Conservation (phyloP, 2,329 filamentous ascomycete species). For the Arthrobotrys iridis region DNA sequence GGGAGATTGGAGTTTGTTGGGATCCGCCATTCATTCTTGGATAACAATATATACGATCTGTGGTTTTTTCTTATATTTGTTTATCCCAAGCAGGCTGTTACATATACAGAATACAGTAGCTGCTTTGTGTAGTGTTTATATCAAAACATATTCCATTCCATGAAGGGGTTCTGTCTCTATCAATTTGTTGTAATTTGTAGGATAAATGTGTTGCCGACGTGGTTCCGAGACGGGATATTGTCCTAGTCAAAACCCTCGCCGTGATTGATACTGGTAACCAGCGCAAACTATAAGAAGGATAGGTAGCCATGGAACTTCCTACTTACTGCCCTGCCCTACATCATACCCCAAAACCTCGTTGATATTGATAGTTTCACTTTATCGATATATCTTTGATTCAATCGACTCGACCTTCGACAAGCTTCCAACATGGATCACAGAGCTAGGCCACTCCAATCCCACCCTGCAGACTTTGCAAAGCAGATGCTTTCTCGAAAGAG, state of each 20-base stretch:
- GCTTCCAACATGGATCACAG: not conserved
- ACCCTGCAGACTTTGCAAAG: not conserved
- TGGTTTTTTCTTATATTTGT: too few relatives aligned
- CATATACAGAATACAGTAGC: not conserved
- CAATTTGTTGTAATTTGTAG: conserved; percentile 19
- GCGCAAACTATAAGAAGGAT: too few relatives aligned
- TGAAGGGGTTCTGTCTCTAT: not conserved
- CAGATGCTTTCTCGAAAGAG: conserved; percentile 37
- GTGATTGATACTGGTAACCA: too few relatives aligned
- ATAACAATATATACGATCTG: too few relatives aligned
- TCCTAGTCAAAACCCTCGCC: too few relatives aligned
- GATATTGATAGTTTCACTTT: too few relatives aligned
- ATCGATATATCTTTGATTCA: not conserved
- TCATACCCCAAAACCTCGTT: too few relatives aligned
- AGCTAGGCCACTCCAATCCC: not conserved
- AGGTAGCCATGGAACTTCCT: too few relatives aligned
- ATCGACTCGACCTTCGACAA: not conserved
- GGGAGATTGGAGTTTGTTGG: conserved; percentile 22
- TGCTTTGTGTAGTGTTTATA: not conserved
- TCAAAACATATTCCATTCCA: not conserved
- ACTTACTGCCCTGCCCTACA: too few relatives aligned
- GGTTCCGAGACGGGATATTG: too few relatives aligned
- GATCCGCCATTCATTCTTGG: too few relatives aligned
- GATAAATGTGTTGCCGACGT: not conserved
- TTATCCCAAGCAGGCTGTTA: too few relatives aligned